These are phyloP conservation scores for Hirschfeldia incana DNA, from an alignment of 345 rosid genomes.

Conservation along the genomic window DNA sequence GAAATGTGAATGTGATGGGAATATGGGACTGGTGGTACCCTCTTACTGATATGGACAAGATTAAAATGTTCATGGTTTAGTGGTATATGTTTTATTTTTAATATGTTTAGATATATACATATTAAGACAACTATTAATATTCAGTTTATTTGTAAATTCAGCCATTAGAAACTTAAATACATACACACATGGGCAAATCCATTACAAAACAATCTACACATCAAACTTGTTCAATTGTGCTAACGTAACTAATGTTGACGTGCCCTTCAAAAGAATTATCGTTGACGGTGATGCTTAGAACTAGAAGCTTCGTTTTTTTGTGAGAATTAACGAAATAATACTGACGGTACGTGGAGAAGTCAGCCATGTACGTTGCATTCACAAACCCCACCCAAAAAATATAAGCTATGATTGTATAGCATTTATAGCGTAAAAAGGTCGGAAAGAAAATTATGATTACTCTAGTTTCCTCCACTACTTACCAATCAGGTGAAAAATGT, in stretches of 20 bases:
- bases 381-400: not conserved
- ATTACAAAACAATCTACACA: not conserved
- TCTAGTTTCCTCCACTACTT: too few species aligned
- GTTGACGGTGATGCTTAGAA: not conserved
- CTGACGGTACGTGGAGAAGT: conserved; percentile 14
- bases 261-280: not conserved
- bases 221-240: not conserved
- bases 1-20: not conserved
- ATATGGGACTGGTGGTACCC: not conserved
- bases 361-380: not conserved
- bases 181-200: not conserved
- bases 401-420: too few species aligned
- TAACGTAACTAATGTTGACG: not conserved
- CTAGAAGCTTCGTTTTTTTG: conserved; percentile 7
- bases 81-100: not conserved
- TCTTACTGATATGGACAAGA: not conserved
- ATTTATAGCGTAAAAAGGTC: too few species aligned
- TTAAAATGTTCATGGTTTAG: not conserved
- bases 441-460: too few species aligned
- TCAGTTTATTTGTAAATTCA: not conserved
- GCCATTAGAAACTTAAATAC: not conserved
- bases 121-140: not conserved
- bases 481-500: too few species aligned
- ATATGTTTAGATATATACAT: not conserved
- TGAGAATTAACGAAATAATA: not conserved